Evolutionary conservation across 176 grass and related monocot species (phyloP), one percentile per base, ranked within the genome.

Genomic region (Triticum urartu): DNA sequence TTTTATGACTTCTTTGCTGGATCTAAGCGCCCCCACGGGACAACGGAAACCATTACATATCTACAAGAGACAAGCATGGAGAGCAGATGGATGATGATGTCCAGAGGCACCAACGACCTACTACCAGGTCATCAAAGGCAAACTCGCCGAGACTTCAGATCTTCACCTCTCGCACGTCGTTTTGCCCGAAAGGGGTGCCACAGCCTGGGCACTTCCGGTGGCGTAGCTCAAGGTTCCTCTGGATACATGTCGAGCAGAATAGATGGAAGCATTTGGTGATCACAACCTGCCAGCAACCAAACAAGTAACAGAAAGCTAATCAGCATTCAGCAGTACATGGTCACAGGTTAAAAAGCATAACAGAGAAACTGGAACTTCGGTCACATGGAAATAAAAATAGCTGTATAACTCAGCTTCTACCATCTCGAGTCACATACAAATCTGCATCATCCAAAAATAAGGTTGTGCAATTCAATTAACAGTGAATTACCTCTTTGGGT

Each of bases 261-360:
- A 98, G 85, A 63, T 98, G 96, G 79, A 95, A 95, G 89, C 96
- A 98, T 89, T 98, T 98, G 52, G 96, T 95, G 68, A 98, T 98
- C 64, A 38, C 93, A 80, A 98, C 96, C 96, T 98, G 79, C 73
- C 42, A 86, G 89, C 5, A 36, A 86, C 59, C 8, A 81, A 25
- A 9, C 8, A 40, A 86, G 26, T 74, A 64, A 80, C 56, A 87
- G 36, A 38, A 38, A 7, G 36, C 36, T 38, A 38, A 38, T 38
- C 36, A 38, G 36, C 36, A 38, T 2, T 89, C 72, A 88, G 85
- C 24, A 11, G 14, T 26, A 62, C 72, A 43, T 77, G 84, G 34
- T 39, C 17, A 5, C 13, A 26, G 48, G 5, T 32, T 40, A 25
- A 84, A 43, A 1, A 7, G 1, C 36, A 38, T 38, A 8, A 72